Base-by-base conservation (phyloP, 192 early-diverging fungal genomes). In the Rhizophagus sp. region DNA sequence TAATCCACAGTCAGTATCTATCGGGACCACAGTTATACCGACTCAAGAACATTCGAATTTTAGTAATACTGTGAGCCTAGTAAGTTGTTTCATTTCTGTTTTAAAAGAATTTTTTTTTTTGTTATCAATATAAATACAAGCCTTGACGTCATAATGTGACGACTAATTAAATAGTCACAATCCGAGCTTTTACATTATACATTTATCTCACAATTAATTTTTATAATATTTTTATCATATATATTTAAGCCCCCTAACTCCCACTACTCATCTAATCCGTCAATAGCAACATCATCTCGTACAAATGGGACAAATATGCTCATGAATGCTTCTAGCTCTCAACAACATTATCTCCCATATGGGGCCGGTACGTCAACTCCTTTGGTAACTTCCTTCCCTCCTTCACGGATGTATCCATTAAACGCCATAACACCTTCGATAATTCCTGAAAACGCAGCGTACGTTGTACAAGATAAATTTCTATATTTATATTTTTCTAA, bases 1-100 rank as follows among this genome's bases (percentile, higher is more conserved):
- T 34, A 70, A 11, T 34, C 15, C 69, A 36, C 75, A 63, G 11
- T 24, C 74, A 63, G 19, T 12, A 8, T 1, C 78, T 25, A 68
- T 79, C 25, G 78, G 78, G 22, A 79, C 65, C 11, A 50, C 76
- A 30, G 67, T 79, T 64, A 61, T 79, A 50, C 62, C 78, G 11
- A 52, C 77, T 36, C 7, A 67, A 9, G 78, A 79, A 22, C 78
- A 79, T 49, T 34, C 34, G 22, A 50, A 57, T 57, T 79, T 63
- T 57, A 72, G 17, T 12, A 72, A 47, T 24, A 41, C 70, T n/a
- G 33, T 79, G 66, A 79, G 36, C 67, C 61, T 70, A 25, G 78
- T 79, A 57, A 79, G 78, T 57, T 22, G 9, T 25, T 47, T 24
- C 50, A 57, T 57, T 19, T 19, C 17, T 15, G 13, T 22, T 57